Evolutionary conservation across 352 stramenopile species (phyloP), one percentile per base, ranked within the genome.

Genomic region (Phytophthora pistaciae): DNA sequence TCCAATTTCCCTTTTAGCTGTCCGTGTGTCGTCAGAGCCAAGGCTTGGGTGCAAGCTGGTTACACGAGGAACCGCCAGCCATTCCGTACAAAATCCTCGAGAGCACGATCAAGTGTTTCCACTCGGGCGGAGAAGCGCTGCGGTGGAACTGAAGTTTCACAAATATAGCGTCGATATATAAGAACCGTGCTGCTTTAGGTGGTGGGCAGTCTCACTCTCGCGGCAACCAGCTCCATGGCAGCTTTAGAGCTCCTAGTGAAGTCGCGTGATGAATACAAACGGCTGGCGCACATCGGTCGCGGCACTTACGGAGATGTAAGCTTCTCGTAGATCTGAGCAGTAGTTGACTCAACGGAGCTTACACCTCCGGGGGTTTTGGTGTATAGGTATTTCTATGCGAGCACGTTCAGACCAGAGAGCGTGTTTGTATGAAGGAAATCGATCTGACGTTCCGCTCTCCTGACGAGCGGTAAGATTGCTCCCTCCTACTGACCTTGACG

Each of bases 1-100:
- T 2, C 25, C 25, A 29, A 27, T 48, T 0, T 21, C 13, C 20
- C 54, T 11, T 60, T 3, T 49, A 92, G 85, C 76, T 92, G 29
- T 70, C 59, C 29, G 76, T 90, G 1, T 63, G 72, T 58, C 72
- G 72, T 3, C 79, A 88, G 38, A 84, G 62, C 25, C 70, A 75
- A 46, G 77, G 78, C 0, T 58, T 80, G 16, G 42, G 18, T 50
- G 33, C 23, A 11, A 55, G 33, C 21, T 60, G 49, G n/a, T 3
- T 75, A 5, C 8, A 64, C 38, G 66, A 75, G 65, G 73, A 85
- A 29, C 66, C 74, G 7, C 61, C 64, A 13, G 68, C 68, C 7
- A 76, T 87, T 33, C 74, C 82, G 25, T 94, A 87, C 72, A 94
- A 93, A 66, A 77, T 94, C 11, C 59, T 94, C 10, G 87, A 94